Percentiles rank a stretch among this genome's conserved stretches.
Conservation (phyloP, 805 yeast genomes). For the Metschnikowia santaceciliae region DNA sequence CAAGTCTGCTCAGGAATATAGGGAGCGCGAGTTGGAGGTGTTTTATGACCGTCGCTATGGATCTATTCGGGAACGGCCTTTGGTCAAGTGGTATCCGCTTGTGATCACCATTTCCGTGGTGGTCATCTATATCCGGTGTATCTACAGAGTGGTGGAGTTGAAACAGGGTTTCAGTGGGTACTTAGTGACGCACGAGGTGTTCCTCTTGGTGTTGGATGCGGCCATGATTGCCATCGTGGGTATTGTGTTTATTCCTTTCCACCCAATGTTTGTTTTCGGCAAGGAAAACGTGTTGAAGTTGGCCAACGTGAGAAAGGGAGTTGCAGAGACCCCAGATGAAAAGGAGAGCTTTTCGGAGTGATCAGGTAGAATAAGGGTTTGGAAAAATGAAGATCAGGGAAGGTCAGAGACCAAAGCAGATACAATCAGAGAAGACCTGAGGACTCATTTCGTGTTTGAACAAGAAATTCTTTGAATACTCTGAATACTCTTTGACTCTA, state of each 20-base stretch:
- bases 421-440: too few species aligned
- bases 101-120: constrained; percentile 32
- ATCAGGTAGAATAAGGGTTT: background rate
- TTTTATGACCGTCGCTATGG: constrained; percentile 28
- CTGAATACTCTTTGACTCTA: too few species aligned
- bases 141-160: constrained; percentile 42
- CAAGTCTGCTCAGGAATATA: constrained; percentile 22
- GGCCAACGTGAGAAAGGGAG: constrained; percentile 7
- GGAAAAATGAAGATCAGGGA: too few species aligned
- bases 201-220: constrained; percentile 37
- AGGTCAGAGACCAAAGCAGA: too few species aligned
- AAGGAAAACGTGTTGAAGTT: constrained; percentile 15
- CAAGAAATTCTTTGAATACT: too few species aligned
- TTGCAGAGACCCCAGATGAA: background rate
- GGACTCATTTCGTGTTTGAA: too few species aligned
- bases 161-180: constrained; percentile 37
- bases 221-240: constrained; percentile 35
- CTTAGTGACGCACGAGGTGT: constrained; percentile 34
- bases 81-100: constrained; percentile 31
- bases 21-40: constrained; percentile 22
- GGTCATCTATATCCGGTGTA: constrained; percentile 32
- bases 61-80: constrained; percentile 21
- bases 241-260: constrained; percentile 34
- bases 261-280: constrained; percentile 37
- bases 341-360: background rate